Percentiles rank a stretch among this genome's conserved stretches.
phyloP scores from a whole-genome alignment of 768 basidiomycete genomes.

The Candolleomyces aberdarensis region DNA sequence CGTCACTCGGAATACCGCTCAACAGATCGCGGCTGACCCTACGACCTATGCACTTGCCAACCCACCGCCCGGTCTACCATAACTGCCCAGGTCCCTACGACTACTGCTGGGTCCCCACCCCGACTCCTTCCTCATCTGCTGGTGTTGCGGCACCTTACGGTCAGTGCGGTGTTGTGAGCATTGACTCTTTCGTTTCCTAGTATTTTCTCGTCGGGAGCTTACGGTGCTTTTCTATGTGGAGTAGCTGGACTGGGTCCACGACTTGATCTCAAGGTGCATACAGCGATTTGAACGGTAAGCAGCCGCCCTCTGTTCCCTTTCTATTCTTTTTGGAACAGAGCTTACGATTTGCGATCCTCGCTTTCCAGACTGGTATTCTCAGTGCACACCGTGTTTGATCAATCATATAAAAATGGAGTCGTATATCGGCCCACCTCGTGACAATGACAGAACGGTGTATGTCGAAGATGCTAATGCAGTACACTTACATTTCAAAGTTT shows the following conservation, averaged over 20 bases:
- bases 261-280: slow-evolving; percentile 26
- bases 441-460: too few species aligned
- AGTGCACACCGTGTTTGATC: neutral
- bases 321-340: too few species aligned
- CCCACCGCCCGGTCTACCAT: slow-evolving; percentile 11
- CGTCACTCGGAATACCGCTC: slow-evolving; percentile 47
- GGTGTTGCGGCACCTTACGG: slow-evolving; percentile 42
- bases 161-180: slow-evolving; percentile 51
- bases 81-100: slow-evolving; percentile 11
- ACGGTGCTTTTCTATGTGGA: neutral
- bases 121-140: slow-evolving; percentile 30
- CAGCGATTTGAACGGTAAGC: neutral
- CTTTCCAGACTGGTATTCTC: neutral
- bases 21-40: slow-evolving; percentile 44
- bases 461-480: too few species aligned
- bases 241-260: slow-evolving; percentile 44
- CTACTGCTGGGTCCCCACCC: slow-evolving; percentile 19
- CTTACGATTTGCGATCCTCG: too few species aligned
- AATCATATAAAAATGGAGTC: too few species aligned
- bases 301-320: too few species aligned
- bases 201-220: neutral
- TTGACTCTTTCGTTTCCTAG: neutral
- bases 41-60: slow-evolving; percentile 19
- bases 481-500: too few species aligned
- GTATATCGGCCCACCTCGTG: too few species aligned